Conservation (phyloP, 1,284 basidiomycete species). For the Ustilago esculenta region DNA sequence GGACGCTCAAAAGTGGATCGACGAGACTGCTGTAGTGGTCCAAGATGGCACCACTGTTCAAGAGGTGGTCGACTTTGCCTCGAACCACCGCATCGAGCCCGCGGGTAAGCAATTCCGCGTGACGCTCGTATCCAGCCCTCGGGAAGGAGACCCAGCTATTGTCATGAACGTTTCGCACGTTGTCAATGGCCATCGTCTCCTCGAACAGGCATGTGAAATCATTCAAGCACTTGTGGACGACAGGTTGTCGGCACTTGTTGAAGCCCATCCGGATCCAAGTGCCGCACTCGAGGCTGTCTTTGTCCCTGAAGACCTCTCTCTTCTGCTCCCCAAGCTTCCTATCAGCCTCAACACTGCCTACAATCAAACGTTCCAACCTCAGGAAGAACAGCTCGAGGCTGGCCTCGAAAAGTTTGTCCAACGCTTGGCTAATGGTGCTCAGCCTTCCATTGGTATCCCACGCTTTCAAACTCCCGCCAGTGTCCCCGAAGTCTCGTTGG, state of each 20-base stretch:
- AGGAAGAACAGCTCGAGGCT: constrained; percentile 6
- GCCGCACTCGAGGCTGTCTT: constrained; percentile 19
- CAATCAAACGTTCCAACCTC: constrained; percentile 8
- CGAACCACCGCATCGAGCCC: constrained; percentile 26
- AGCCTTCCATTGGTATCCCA: constrained; percentile 25
- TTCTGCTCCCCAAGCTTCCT: constrained; percentile 20
- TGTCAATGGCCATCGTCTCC: constrained; percentile 22
- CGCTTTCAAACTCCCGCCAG: constrained; percentile 11
- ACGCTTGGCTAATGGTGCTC: constrained; percentile 8
- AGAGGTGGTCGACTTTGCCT: constrained; percentile 9
- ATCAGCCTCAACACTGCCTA: constrained; percentile 32
- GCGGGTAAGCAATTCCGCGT: constrained; percentile 26
- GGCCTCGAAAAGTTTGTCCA: constrained; percentile 21
- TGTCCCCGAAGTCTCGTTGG: constrained; percentile 6
- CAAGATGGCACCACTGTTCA: constrained; percentile 21
- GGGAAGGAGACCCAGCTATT: constrained; percentile 1
- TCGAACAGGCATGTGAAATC: constrained; percentile 10
- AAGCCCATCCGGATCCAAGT: constrained; percentile 1
- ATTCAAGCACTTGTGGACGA: constrained; percentile 15
- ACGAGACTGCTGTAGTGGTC: constrained; percentile 19
- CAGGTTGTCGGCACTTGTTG: not conserved
- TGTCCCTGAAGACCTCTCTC: constrained; percentile 12
- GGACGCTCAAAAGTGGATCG: constrained; percentile 28
- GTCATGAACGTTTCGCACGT: constrained; percentile 35
- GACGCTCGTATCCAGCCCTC: constrained; percentile 16